Evolutionary conservation across 2,329 filamentous ascomycete genomes (phyloP).

Genomic region (Colletotrichum aenigma): DNA sequence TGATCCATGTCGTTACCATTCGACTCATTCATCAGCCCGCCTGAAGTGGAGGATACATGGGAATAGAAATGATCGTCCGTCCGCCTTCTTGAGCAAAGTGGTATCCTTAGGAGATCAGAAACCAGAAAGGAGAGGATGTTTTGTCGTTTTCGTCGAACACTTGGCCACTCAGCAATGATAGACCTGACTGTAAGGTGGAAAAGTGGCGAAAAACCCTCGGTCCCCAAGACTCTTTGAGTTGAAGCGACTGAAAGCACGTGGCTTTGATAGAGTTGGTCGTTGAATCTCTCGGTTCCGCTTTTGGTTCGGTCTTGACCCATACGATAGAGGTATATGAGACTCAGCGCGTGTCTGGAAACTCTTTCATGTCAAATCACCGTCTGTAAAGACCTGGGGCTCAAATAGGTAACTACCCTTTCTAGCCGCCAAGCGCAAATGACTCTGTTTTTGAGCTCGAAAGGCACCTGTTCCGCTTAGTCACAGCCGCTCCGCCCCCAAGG

Average conservation of each 20-base stretch:
- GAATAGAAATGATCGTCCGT: neutral
- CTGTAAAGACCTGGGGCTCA: neutral
- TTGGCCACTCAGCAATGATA: neutral
- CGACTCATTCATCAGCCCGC: neutral
- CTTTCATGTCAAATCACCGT: neutral
- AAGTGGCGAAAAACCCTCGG: neutral
- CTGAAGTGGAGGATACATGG: neutral
- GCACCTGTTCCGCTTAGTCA: neutral
- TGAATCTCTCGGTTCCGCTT: neutral
- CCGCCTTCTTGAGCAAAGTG: neutral
- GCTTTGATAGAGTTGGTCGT: neutral
- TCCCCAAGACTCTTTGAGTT: neutral
- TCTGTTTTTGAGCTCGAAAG: neutral
- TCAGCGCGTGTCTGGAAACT: neutral
- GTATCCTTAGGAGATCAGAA: neutral
- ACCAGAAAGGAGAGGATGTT: neutral
- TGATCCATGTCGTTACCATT: neutral
- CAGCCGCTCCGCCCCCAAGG: neutral
- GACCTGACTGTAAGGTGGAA: neutral
- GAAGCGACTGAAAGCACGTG: neutral
- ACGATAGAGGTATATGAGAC: neutral
- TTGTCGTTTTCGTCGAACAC: neutral
- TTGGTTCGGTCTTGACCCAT: neutral
- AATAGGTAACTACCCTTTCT: neutral
- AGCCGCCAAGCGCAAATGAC: neutral